Conservation (phyloP, 257 asterid genomes). For the Verbascum thapsus region DNA sequence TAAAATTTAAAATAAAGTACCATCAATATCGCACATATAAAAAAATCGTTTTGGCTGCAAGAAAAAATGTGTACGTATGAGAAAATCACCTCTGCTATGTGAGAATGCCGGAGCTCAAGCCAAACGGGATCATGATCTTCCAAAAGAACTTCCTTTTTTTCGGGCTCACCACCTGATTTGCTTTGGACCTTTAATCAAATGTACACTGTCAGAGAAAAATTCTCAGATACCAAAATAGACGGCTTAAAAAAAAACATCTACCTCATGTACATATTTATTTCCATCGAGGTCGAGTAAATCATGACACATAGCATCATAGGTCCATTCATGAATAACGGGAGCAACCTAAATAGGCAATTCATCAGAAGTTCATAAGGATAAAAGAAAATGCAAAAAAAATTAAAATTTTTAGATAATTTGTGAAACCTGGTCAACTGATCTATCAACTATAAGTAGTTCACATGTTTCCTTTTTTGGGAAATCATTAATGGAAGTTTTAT, state of each 20-base stretch:
- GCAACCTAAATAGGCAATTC: conserved; percentile 61
- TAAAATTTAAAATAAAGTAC: conserved; percentile 38
- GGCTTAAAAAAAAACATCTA: conserved; percentile 36
- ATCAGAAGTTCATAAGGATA: background rate
- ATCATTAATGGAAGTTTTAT: conserved; percentile 73
- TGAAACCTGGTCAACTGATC: conserved; percentile 89
- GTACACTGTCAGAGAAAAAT: conserved; percentile 35
- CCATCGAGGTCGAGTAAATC: conserved; percentile 93
- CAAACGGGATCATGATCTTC: conserved; percentile 94
- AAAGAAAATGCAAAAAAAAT: conserved; percentile 3
- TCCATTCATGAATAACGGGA: conserved; percentile 98
- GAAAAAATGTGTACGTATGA: conserved; percentile 18
- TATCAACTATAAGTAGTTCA: conserved; percentile 86
- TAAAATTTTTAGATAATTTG: conserved; percentile 4
- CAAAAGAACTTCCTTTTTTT: conserved; percentile 78
- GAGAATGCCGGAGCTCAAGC: conserved; percentile 89
- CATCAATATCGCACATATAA: conserved; percentile 10
- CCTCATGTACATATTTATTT: conserved; percentile 87
- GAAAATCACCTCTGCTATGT: conserved; percentile 81
- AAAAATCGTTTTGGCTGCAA: conserved; percentile 11
- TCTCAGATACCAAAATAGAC: conserved; percentile 19
- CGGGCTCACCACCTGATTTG: conserved; percentile 73
- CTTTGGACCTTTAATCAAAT: conserved; percentile 59
- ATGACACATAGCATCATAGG: conserved; percentile 97
- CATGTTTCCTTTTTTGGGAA: conserved; percentile 88